phyloP scores from a whole-genome alignment of 2,329 filamentous ascomycete genomes.

The Nemania sp. region DNA sequence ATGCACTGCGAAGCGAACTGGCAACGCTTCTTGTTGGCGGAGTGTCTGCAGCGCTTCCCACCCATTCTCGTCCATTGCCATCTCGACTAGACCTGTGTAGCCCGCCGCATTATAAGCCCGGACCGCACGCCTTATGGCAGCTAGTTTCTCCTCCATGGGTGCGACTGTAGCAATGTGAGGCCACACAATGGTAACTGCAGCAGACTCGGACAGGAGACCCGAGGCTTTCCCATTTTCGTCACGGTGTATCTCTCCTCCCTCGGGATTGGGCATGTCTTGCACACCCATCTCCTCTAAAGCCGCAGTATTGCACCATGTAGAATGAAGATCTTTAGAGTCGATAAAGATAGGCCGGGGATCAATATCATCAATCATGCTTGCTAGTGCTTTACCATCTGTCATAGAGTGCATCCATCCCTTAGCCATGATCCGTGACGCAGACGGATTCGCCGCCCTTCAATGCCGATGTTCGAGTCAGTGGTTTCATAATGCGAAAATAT shows the following conservation, averaged over 20 bases:
- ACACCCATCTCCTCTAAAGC: conserved; percentile 64
- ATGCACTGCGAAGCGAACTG: conserved; percentile 65
- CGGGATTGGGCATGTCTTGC: conserved; percentile 59
- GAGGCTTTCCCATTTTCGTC: conserved; percentile 60
- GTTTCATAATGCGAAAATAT: background rate
- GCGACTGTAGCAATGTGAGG: conserved; percentile 63
- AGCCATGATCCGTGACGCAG: conserved; percentile 61
- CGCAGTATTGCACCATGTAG: conserved; percentile 66
- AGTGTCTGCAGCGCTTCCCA: conserved; percentile 64
- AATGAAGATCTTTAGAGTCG: conserved; percentile 68
- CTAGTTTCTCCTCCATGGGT: conserved; percentile 61
- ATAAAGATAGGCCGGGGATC: conserved; percentile 66
- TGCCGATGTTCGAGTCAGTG: conserved; percentile 20
- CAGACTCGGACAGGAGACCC: conserved; percentile 66
- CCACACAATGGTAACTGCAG: conserved; percentile 66
- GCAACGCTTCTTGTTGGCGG: conserved; percentile 51
- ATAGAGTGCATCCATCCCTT: conserved; percentile 69
- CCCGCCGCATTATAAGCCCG: conserved; percentile 62
- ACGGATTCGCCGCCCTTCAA: conserved; percentile 54
- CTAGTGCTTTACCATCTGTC: conserved; percentile 62
- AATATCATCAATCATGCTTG: conserved; percentile 64
- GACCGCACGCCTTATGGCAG: conserved; percentile 60
- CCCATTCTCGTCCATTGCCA: conserved; percentile 69
- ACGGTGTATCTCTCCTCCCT: conserved; percentile 64
- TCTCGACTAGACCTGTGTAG: conserved; percentile 67